phyloP scores from a whole-genome alignment of 2,329 filamentous ascomycete genomes.

The Pseudogymnoascus sp. region DNA sequence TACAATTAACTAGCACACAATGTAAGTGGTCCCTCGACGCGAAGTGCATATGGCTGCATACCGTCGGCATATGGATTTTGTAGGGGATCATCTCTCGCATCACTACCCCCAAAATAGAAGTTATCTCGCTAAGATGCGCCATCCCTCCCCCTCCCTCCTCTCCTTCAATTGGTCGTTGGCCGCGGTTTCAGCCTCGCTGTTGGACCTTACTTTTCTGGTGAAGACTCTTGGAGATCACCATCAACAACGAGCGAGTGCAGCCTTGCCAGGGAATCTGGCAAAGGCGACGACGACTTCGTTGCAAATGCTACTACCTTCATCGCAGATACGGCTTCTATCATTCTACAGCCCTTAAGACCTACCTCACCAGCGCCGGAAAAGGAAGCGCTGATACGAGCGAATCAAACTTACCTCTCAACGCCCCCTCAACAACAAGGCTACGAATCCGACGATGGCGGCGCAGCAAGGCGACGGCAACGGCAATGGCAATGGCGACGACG shows the following conservation, averaged over 20 bases:
- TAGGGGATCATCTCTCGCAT: background rate
- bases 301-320: background rate
- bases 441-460: background rate
- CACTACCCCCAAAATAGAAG: background rate
- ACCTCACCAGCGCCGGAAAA: background rate
- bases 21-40: background rate
- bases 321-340: background rate
- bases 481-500: background rate
- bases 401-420: background rate
- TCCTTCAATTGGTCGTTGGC: background rate
- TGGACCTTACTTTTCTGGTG: background rate
- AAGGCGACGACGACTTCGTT: background rate
- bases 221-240: background rate
- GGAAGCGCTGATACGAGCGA: background rate
- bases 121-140: background rate
- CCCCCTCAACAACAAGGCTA: background rate
- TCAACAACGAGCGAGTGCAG: background rate
- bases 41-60: background rate
- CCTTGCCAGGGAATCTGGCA: constrained; percentile 1
- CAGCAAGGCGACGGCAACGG: background rate
- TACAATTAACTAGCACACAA: background rate
- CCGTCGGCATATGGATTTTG: background rate
- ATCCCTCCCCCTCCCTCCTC: background rate
- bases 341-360: background rate
- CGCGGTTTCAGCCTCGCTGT: background rate